These are phyloP conservation scores for Skeletonema menzelii DNA, from an alignment of 108 stramenopile species.

Conservation along the genomic window DNA sequence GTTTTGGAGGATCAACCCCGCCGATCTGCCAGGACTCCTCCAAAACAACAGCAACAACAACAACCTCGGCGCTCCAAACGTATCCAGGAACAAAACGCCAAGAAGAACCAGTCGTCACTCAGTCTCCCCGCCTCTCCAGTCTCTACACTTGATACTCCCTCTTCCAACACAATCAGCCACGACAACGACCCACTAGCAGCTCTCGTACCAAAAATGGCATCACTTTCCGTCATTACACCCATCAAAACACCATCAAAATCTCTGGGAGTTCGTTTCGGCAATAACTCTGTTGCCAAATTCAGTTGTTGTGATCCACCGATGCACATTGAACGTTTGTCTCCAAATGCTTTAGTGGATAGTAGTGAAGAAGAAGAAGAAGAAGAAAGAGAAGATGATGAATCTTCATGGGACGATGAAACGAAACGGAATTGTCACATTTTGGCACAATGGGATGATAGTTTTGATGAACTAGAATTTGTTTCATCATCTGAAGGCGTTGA, in stretches of 20 bases:
- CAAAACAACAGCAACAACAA: neutral
- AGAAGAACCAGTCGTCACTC: neutral
- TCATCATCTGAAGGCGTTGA: no score
- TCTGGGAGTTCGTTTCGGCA: neutral
- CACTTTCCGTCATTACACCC: neutral
- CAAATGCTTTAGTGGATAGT: neutral
- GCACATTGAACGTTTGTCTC: neutral
- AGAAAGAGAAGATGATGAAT: neutral
- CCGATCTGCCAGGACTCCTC: neutral
- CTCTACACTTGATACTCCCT: neutral
- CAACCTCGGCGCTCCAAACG: neutral
- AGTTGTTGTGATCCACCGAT: neutral
- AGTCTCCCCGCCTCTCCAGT: neutral
- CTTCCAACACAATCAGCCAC: neutral
- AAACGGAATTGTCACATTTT: neutral
- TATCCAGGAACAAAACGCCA: neutral
- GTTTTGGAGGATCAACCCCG: neutral
- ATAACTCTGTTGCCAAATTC: neutral
- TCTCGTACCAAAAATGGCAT: neutral
- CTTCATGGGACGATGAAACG: neutral
- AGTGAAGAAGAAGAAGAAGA: neutral
- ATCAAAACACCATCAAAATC: neutral
- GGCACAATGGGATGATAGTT: constrained; percentile 5
- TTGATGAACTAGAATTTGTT: no score
- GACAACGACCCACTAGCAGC: neutral